phyloP scores from a whole-genome alignment of 2,329 filamentous ascomycete genomes.

The Purpureocillium takamizusanense region DNA sequence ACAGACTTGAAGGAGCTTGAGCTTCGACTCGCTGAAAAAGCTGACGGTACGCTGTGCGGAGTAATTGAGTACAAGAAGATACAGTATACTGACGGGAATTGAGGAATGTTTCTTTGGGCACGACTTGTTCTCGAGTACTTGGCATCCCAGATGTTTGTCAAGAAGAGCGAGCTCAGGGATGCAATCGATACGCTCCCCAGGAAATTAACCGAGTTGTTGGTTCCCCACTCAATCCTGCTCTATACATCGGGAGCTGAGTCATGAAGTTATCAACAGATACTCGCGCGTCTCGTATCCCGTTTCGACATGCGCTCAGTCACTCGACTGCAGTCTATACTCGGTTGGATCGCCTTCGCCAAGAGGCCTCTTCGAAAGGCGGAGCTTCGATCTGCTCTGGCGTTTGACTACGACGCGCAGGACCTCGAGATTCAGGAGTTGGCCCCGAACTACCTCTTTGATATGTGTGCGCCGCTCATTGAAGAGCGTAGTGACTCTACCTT shows the following conservation, averaged over 20 bases:
- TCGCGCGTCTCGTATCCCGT: neutral
- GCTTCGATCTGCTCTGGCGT: conserved; percentile 22
- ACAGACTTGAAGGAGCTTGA: conserved; percentile 8
- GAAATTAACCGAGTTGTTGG: too few relatives aligned
- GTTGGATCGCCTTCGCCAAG: conserved; percentile 27
- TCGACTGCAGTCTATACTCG: conserved; percentile 18
- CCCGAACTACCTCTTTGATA: too few relatives aligned
- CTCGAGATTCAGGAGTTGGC: too few relatives aligned
- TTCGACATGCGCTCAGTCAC: conserved; percentile 16
- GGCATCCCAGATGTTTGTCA: conserved; percentile 19
- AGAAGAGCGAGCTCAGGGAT: conserved; percentile 6
- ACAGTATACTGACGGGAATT: neutral
- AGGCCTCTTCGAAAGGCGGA: conserved; percentile 22
- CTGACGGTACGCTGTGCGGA: conserved; percentile 14
- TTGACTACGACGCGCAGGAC: conserved; percentile 4
- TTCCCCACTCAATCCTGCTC: too few relatives aligned
- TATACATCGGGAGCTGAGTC: too few relatives aligned
- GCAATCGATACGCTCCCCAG: too few relatives aligned
- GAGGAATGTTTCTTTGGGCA: conserved; percentile 29
- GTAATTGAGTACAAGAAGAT: conserved; percentile 8
- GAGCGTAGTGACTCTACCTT: too few relatives aligned
- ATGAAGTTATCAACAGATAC: too few relatives aligned
- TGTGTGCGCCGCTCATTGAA: too few relatives aligned
- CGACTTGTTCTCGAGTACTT: conserved; percentile 24
- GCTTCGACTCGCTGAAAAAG: conserved; percentile 11